These are phyloP conservation scores for Funneliformis caledonium DNA, from an alignment of 371 early-diverging fungal genomes.

Conservation along the genomic window DNA sequence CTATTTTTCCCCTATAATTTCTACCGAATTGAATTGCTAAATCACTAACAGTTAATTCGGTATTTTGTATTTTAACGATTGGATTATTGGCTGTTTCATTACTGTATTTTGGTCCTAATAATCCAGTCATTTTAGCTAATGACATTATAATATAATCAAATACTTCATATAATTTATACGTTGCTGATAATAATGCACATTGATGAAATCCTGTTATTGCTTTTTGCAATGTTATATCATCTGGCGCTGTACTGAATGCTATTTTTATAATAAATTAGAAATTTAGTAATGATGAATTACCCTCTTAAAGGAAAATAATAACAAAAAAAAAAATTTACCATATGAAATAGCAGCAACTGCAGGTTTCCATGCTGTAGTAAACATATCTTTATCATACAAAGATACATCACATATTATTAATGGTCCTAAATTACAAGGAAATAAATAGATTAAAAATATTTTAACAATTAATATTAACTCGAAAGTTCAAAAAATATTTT, in stretches of 20 bases:
- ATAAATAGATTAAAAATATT: conserved; percentile 56
- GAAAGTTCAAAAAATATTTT: not conserved
- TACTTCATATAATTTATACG: conserved; percentile 73
- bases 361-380: conserved; percentile 16
- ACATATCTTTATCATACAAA: conserved; percentile 41
- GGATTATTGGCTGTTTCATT: conserved; percentile 62
- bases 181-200: conserved; percentile 76
- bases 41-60: conserved; percentile 69
- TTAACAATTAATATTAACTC: conserved; percentile 68
- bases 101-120: conserved; percentile 57
- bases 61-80: conserved; percentile 63
- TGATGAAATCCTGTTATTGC: conserved; percentile 81
- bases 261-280: conserved; percentile 6
- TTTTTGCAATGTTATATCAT: conserved; percentile 77
- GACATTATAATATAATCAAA: conserved; percentile 80
- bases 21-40: conserved; percentile 85
- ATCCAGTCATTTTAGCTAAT: conserved; percentile 75
- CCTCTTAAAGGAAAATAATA: not conserved
- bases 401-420: conserved; percentile 56
- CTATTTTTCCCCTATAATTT: conserved; percentile 87
- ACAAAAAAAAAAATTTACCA: conserved; percentile 5
- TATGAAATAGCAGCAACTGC: not conserved
- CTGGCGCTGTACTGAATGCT: conserved; percentile 85
- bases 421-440: conserved; percentile 64
- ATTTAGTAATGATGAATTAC: not conserved